Conservation (phyloP, 257 asterid species). For the Phtheirospermum japonicum region DNA sequence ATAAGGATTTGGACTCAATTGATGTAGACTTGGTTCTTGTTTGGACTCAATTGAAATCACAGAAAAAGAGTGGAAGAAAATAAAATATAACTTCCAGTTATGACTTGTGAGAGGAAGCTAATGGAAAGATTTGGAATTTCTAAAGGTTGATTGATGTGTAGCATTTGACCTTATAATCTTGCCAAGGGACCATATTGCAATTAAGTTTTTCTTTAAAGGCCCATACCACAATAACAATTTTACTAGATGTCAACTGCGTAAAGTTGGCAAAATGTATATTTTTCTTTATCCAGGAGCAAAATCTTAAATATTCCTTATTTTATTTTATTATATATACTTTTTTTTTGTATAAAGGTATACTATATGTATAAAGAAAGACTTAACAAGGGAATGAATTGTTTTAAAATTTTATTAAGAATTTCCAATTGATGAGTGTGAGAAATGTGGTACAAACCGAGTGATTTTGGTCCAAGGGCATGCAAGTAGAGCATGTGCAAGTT, state of each 20-base stretch:
- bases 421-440: too few species aligned
- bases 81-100: conserved; percentile 14
- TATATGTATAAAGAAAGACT: too few species aligned
- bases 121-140: conserved; percentile 24
- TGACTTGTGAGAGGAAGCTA: too few species aligned
- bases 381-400: too few species aligned
- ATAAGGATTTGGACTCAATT: conserved; percentile 41
- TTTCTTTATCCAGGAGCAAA: too few species aligned
- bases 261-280: conserved; percentile 5
- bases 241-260: conserved; percentile 25
- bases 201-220: conserved; percentile 3
- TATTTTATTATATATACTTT: too few species aligned
- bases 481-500: conserved; percentile 56
- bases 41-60: conserved; percentile 29
- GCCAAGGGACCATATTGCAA: conserved; percentile 29
- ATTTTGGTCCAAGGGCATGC: conserved; percentile 16
- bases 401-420: too few species aligned
- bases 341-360: too few species aligned
- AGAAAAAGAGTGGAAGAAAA: conserved; percentile 33
- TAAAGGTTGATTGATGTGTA: conserved; percentile 5
- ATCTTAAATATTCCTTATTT: too few species aligned
- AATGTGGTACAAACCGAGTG: too few species aligned
- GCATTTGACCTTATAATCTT: conserved; percentile 31
- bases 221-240: conserved; percentile 26
- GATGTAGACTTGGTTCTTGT: conserved; percentile 42